Evolutionary conservation across 2,329 filamentous ascomycete species (phyloP), one percentile per base, ranked within the genome.

Genomic region (Penicillium fuscoglaucum): DNA sequence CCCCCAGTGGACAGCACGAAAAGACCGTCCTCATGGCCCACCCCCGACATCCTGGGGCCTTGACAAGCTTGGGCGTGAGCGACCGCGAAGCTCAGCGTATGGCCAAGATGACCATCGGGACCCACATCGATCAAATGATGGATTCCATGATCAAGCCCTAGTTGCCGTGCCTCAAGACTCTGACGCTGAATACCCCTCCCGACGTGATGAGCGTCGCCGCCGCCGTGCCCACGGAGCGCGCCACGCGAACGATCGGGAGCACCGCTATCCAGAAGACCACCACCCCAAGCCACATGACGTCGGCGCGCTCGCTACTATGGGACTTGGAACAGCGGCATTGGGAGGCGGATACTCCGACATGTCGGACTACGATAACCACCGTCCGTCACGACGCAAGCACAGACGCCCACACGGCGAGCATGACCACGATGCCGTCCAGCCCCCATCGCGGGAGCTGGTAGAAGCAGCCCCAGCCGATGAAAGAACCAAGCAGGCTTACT

Each of bases 91-190:
- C 35, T 69, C 68, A 9, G 52, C 57, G 19, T 63, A 67, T 26
- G 62, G 59, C 68, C 76, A 61, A 47, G 73, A 72, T 41, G 56
- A 62, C 5, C 48, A 64, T 70, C 35, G 79, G 55, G 73, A 79
- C 12, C 74, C 79, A 17, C 70, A 75, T 19, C 64, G 70, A 52
- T 68, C 59, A 43, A 73, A 61, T 50, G 75, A 61, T 59, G 71
- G 58, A 41, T 69, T 78, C 12, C 76, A 76, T 31, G 79, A 78
- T 45, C 76, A 76, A 57, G 73, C 76, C 35, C 72, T 78, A 13
- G 73, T 79, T 3, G 70, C 78, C 17, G 64, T 83, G 6, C 80
- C 83, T 61, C 82, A 83, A 60, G 78, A 79, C 19, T 70, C 72
- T 12, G 79, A 81, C 45, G 73, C 76, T 53, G 78, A 67, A 41